Conservation (phyloP, 129 eudicot genomes). For the Cynara cardunculus region DNA sequence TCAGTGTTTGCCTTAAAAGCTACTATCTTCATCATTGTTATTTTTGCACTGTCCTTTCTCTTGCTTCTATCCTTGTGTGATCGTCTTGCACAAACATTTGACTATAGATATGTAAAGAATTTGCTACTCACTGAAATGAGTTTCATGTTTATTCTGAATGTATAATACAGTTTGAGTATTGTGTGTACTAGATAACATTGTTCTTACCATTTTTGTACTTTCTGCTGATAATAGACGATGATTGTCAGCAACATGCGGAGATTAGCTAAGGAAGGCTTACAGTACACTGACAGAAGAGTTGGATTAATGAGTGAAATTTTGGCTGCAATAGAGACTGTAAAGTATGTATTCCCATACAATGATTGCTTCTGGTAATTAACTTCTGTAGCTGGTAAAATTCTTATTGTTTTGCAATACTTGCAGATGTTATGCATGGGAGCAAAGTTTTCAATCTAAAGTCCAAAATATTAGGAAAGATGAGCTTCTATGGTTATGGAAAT, state of each 20-base stretch:
- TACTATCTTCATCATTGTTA: too few relatives aligned
- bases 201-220: conserved; percentile 11
- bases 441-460: conserved; percentile 64
- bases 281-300: conserved; percentile 93
- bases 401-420: conserved; percentile 5
- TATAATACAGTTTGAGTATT: neutral
- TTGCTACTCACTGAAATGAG: neutral
- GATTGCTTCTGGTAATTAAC: neutral
- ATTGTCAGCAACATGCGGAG: conserved; percentile 85
- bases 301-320: conserved; percentile 91
- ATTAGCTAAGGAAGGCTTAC: conserved; percentile 83
- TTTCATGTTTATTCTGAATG: neutral
- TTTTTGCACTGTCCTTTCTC: too few relatives aligned
- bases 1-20: too few relatives aligned
- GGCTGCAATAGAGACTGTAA: conserved; percentile 92
- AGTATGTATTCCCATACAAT: conserved; percentile 41
- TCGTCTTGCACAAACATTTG: neutral
- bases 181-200: neutral
- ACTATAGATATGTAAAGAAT: neutral
- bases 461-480: conserved; percentile 57
- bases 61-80: neutral
- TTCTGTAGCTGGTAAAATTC: neutral
- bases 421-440: conserved; percentile 95
- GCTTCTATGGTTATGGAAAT: conserved; percentile 69
- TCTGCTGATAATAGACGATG: conserved; percentile 52